Base-by-base conservation (phyloP, 2,329 filamentous ascomycete species). In the Cladosporium sp. region DNA sequence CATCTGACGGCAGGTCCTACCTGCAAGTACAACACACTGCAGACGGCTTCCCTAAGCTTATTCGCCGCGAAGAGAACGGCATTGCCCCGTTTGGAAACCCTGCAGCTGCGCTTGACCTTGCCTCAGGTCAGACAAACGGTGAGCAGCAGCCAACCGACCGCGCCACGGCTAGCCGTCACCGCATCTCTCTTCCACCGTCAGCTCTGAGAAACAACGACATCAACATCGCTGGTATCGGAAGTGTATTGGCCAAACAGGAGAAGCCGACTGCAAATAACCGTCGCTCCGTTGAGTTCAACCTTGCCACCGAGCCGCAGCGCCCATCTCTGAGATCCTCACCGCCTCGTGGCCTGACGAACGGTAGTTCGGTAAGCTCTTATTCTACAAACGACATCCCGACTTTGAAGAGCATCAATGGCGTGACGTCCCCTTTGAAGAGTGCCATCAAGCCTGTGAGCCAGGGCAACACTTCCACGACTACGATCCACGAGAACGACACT, bases 321-420 rank as follows among this genome's bases (percentile, higher is more conserved):
- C 69, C 73, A 11, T 69, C 69, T 51, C 69, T 70, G 43, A 62
- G 71, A 76, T 80, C 57, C 76, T 84, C 71, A 83, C 84, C 47
- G 70, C 85, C 56, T 80, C 81, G 65, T 58, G 78, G 62, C 72
- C 75, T 61, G 64, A 64, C 62, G 53, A 79, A 86, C 67, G 76
- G 80, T 20, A 80, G 81, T 47, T 81, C 85, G 24, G 89, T 88
- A 73, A 70, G 87, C 39, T 96, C 92, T 0, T 96, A 88, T 73
- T 96, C 93, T 8, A 84, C 89, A 48, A 93, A 87, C 68, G 91
- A 97, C 63, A 78, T 96, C 17, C 88, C 90, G 4, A 95, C 90
- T 7, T 76, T 90, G 63, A 95, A 93, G 79, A 85, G 78, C 58
- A 76, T 80, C 48, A 78, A 80, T 49, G 59, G 55, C 39, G 29